These are phyloP conservation scores for Pezicula neosporulosa DNA, from an alignment of 2,329 filamentous ascomycete species.

Conservation along the genomic window DNA sequence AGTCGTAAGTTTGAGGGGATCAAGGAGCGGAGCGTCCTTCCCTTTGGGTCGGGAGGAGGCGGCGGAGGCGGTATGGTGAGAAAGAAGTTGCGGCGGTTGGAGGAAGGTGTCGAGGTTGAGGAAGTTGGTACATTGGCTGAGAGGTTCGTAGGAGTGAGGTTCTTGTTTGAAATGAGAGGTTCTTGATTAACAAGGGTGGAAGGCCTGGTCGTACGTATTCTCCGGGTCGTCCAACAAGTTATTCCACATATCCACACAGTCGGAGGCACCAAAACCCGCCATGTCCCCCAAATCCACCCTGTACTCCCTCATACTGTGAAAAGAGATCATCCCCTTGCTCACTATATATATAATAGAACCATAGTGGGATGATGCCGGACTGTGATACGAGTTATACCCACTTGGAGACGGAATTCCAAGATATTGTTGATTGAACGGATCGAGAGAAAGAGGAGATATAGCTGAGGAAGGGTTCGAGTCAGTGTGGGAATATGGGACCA, in stretches of 20 bases:
- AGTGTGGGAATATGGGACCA: conserved; percentile 47
- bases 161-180: conserved; percentile 16
- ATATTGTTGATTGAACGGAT: conserved; percentile 54
- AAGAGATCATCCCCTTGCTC: conserved; percentile 50
- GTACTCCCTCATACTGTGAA: conserved; percentile 28
- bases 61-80: conserved; percentile 21
- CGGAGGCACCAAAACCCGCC: conserved; percentile 33
- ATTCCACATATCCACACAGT: conserved; percentile 34
- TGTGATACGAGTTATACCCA: conserved; percentile 48
- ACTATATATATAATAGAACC: conserved; percentile 63
- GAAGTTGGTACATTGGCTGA: conserved; percentile 14
- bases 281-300: conserved; percentile 23
- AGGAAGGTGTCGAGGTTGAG: conserved; percentile 12
- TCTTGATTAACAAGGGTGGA: conserved; percentile 25
- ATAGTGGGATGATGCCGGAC: conserved; percentile 60
- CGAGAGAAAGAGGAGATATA: conserved; percentile 51
- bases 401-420: conserved; percentile 61
- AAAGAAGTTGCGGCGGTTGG: conserved; percentile 9
- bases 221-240: conserved; percentile 17
- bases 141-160: conserved; percentile 14
- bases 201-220: conserved; percentile 29
- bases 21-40: conserved; percentile 27
- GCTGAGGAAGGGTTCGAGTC: conserved; percentile 43
- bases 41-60: conserved; percentile 17
- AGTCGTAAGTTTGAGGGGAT: conserved; percentile 11